Conservation (phyloP, 257 asterid genomes). For the Nicotiana otophora region DNA sequence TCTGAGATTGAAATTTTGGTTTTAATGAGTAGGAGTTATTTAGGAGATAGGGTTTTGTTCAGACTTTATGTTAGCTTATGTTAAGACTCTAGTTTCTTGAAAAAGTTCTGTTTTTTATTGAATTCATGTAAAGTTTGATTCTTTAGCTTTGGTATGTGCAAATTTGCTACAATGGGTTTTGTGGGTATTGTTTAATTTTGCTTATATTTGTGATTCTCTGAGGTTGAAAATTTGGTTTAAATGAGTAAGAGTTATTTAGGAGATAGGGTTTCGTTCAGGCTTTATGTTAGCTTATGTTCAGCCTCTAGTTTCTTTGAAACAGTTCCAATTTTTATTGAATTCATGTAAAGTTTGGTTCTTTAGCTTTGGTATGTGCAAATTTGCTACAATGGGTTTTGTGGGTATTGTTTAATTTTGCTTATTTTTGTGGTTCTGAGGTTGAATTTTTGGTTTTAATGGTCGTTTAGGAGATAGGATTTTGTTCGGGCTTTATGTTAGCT, state of each 20-base stretch:
- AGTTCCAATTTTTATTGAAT: not conserved
- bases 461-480: not conserved
- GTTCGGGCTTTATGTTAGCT: not conserved
- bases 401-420: not conserved
- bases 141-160: not conserved
- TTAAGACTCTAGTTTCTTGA: not conserved
- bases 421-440: not conserved
- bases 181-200: no score
- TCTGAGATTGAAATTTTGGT: not conserved
- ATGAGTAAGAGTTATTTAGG: no score
- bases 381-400: not conserved
- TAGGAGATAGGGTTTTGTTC: not conserved
- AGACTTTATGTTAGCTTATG: not conserved
- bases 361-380: not conserved
- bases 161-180: not conserved
- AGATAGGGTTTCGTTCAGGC: not conserved
- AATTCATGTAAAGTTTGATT: not conserved
- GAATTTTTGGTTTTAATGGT: not conserved
- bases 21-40: not conserved
- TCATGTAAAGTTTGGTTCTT: not conserved
- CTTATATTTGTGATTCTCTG: not conserved
- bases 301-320: not conserved
- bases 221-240: no score
- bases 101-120: not conserved
- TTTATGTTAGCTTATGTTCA: not conserved